These are phyloP conservation scores for Candida palmyrensis DNA, from an alignment of 805 yeast genomes.

Conservation along the genomic window DNA sequence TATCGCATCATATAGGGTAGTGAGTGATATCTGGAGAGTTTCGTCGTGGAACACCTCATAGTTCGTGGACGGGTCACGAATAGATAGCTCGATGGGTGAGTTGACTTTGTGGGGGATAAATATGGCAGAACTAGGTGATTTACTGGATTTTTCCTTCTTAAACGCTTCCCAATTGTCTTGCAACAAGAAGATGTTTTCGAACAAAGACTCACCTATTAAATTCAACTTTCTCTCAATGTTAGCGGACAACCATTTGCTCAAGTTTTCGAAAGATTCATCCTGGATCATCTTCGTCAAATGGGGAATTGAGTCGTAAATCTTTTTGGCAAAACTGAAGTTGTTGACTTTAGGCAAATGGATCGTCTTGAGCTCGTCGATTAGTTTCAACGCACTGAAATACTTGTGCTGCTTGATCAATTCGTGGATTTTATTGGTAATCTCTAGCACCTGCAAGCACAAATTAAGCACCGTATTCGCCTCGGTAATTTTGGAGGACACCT, in stretches of 20 bases:
- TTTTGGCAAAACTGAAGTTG: constrained; percentile 68
- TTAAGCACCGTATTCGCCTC: constrained; percentile 67
- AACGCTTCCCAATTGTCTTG: constrained; percentile 55
- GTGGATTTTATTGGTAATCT: constrained; percentile 79
- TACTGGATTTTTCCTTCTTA: constrained; percentile 38
- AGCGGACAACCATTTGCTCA: constrained; percentile 60
- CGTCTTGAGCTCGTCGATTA: constrained; percentile 67
- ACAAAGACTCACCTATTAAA: constrained; percentile 53
- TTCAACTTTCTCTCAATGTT: constrained; percentile 56
- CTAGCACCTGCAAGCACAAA: constrained; percentile 74
- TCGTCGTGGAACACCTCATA: constrained; percentile 47
- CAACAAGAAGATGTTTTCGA: constrained; percentile 49
- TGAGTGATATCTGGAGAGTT: constrained; percentile 43
- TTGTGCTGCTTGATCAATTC: constrained; percentile 69
- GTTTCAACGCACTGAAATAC: constrained; percentile 82
- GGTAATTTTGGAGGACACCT: constrained; percentile 59
- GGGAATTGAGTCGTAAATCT: constrained; percentile 74
- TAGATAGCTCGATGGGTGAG: constrained; percentile 78
- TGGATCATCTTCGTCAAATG: constrained; percentile 65
- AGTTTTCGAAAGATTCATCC: constrained; percentile 64
- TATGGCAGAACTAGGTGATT: constrained; percentile 5
- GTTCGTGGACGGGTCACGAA: constrained; percentile 52
- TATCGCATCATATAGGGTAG: constrained; percentile 77
- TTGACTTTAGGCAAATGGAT: constrained; percentile 67
- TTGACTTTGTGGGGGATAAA: constrained; percentile 63